phyloP scores from a whole-genome alignment of 1,284 basidiomycete species.

The Neotropicomus parvogracilis region DNA sequence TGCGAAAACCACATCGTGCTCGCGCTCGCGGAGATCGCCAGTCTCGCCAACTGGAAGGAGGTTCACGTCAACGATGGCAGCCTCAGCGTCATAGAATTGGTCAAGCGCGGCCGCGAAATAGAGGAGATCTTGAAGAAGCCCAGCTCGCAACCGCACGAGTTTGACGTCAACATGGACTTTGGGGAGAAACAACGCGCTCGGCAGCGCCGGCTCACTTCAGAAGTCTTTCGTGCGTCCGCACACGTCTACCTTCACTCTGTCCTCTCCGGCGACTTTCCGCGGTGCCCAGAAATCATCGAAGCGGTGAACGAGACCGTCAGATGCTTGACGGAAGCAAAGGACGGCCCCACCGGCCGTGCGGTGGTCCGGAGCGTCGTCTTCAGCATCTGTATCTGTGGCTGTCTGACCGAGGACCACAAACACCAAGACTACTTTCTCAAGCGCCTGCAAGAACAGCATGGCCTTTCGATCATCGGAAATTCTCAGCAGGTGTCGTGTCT shows the following conservation, averaged over 20 bases:
- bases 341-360: conserved; percentile 42
- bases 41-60: conserved; percentile 66
- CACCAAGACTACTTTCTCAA: conserved; percentile 46
- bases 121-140: conserved; percentile 40
- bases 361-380: conserved; percentile 78
- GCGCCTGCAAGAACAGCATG: conserved; percentile 49
- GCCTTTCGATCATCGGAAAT: conserved; percentile 58
- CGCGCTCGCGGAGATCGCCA: conserved; percentile 69
- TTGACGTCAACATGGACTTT: background rate
- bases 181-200: conserved; percentile 32
- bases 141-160: conserved; percentile 5
- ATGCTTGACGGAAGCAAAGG: conserved; percentile 46
- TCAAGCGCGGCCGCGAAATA: conserved; percentile 50
- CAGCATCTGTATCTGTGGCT: conserved; percentile 67
- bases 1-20: conserved; percentile 75
- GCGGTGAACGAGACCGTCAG: conserved; percentile 54
- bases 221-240: conserved; percentile 73
- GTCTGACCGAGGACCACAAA: conserved; percentile 51
- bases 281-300: conserved; percentile 55
- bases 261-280: conserved; percentile 62
- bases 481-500: conserved; percentile 52
- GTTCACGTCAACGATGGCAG: conserved; percentile 35
- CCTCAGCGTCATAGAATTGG: conserved; percentile 57
- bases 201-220: conserved; percentile 53
- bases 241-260: conserved; percentile 69